Conservation (phyloP, 2,329 filamentous ascomycete genomes). For the Amauroascus niger region DNA sequence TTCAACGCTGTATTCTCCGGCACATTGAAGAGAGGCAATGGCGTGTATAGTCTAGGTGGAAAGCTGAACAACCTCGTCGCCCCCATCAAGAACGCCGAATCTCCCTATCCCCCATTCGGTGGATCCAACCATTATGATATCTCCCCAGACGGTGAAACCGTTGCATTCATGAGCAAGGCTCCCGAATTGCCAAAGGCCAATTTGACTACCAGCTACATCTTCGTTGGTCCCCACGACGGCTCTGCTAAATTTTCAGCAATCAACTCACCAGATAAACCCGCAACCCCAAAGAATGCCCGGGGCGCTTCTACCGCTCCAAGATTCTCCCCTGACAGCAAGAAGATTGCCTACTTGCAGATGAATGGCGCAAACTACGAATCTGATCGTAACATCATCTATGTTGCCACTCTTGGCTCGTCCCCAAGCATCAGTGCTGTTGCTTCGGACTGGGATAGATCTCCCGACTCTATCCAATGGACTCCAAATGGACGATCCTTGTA, state of each 20-base stretch:
- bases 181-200: constrained; percentile 40
- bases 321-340: constrained; percentile 64
- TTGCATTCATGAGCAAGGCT: constrained; percentile 37
- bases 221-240: constrained; percentile 56
- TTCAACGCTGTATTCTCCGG: constrained; percentile 66
- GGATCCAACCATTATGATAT: constrained; percentile 70
- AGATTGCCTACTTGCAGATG: constrained; percentile 72
- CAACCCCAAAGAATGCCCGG: constrained; percentile 44
- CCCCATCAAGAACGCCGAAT: constrained; percentile 37
- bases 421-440: constrained; percentile 32
- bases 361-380: constrained; percentile 66
- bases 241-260: constrained; percentile 45
- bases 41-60: constrained; percentile 43
- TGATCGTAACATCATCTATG: constrained; percentile 51
- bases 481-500: constrained; percentile 53
- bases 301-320: constrained; percentile 54
- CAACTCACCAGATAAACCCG: constrained; percentile 33
- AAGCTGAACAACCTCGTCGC: constrained; percentile 43
- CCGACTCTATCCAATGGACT: constrained; percentile 43
- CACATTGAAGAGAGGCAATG: constrained; percentile 40
- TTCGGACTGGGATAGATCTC: constrained; percentile 45
- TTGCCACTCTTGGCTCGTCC: constrained; percentile 29
- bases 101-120: constrained; percentile 55
- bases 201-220: constrained; percentile 74
- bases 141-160: constrained; percentile 33